Base-by-base conservation (phyloP, 179 eudicot species). In the Silene vulgaris region DNA sequence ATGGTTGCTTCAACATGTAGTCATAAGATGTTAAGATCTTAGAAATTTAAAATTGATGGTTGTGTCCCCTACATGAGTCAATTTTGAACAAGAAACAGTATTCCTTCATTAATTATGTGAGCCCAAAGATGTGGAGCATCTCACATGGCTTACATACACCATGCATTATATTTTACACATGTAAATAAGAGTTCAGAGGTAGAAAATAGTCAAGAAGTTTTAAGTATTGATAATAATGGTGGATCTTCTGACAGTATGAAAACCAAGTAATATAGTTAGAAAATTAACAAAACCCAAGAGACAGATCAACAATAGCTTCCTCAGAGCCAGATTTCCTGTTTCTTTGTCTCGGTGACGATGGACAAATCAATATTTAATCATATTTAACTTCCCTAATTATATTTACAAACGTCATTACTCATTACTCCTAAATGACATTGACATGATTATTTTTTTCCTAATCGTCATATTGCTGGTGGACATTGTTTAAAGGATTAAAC, bases 131-230 rank as follows among this genome's bases (percentile, higher is more conserved):
- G 63, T 71, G 69, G 19, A 75, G 56, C 81, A 43, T 60, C 35
- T 72, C 84, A 82, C 84, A 82, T 82, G 84, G 75, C 78, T 75
- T 71, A 71, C 82, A 61, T 65, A 59, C 26, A 75, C 84, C 50
- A 57, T 74, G 60, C 79, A 82, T 23, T 70, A 30, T 23, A 81
- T 69, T 60, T 75, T 78, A 65, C 70, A 65, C 81, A 78, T 72
- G 79, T 78, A 65, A 63, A 40, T 60, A 35, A 66, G 65, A 30
- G 54, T 28, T 28, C 32, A 16, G 9, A 65, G 67, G 73, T 26
- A 9, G 11, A 26, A 30, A 6, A 8, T 73, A 35, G 63, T 78
- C 40, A 66, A 68, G 52, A 72, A 75, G 48, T 11, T 63, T 65
- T 54, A 50, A 66, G 32, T 32, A 50, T 59, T 59, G 50, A 69